phyloP scores from a whole-genome alignment of 176 grass and related monocot genomes.

The Carex kokanica region DNA sequence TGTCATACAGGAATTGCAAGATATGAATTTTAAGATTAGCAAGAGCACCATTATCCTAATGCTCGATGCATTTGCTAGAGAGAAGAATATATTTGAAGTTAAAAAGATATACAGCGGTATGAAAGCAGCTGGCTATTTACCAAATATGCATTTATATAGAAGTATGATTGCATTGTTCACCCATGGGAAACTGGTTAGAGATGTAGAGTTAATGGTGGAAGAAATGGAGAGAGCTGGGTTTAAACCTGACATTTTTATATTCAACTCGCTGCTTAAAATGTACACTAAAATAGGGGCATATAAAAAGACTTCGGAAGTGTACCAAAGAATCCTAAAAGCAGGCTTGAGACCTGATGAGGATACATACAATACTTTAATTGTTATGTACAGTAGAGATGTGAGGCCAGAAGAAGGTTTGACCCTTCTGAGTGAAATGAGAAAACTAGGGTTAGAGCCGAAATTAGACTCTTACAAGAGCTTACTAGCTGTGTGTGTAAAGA shows the following conservation, averaged over 20 bases:
- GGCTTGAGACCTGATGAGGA: constrained; percentile 72
- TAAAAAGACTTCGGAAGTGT: constrained; percentile 65
- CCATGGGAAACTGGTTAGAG: constrained; percentile 57
- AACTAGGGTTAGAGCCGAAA: constrained; percentile 59
- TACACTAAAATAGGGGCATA: constrained; percentile 62
- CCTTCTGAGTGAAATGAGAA: constrained; percentile 75
- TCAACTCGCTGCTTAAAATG: constrained; percentile 78
- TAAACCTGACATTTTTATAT: constrained; percentile 60
- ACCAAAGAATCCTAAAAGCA: constrained; percentile 57
- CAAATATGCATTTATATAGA: constrained; percentile 78
- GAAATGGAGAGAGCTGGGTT: constrained; percentile 78
- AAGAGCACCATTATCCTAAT: constrained; percentile 84
- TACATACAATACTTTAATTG: constrained; percentile 81
- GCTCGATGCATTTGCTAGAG: constrained; percentile 83
- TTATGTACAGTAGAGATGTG: constrained; percentile 80
- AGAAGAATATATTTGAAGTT: constrained; percentile 83
- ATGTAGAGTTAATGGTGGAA: constrained; percentile 74
- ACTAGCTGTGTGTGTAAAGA: constrained; percentile 71
- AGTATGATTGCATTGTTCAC: constrained; percentile 71
- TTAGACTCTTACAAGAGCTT: constrained; percentile 90
- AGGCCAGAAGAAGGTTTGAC: constrained; percentile 83
- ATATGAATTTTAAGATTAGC: constrained; percentile 87
- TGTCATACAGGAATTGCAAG: constrained; percentile 80
- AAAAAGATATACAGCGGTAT: constrained; percentile 99
- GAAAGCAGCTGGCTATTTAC: constrained; percentile 87